Evolutionary conservation across 179 eudicot species (phyloP).

Genomic region (Gypsophila paniculata): DNA sequence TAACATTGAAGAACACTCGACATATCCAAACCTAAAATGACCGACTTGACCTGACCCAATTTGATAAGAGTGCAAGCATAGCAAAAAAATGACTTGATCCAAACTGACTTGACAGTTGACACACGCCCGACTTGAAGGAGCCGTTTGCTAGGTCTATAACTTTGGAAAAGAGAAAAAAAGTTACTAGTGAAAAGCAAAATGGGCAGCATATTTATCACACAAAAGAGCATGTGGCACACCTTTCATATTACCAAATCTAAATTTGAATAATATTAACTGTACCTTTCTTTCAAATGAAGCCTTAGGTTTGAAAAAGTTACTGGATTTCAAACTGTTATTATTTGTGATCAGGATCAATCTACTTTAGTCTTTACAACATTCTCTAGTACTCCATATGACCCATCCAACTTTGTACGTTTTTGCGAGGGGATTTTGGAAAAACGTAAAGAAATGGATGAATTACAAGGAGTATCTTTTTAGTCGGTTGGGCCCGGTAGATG

Average conservation of each 20-base stretch:
- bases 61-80: no score
- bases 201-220: conserved; percentile 20
- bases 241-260: background rate
- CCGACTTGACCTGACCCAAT: no score
- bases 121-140: no score
- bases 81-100: no score
- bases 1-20: no score
- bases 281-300: conserved; percentile 32
- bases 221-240: conserved; percentile 18
- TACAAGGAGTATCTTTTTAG: background rate
- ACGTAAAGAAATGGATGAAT: no score
- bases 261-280: conserved; percentile 15
- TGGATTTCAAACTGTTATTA: conserved; percentile 19
- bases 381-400: background rate
- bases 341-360: conserved; percentile 20
- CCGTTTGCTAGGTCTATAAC: background rate
- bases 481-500: background rate
- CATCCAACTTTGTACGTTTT: no score
- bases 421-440: no score
- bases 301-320: conserved; percentile 18
- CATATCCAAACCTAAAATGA: no score
- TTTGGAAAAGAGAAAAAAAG: conserved; percentile 18
- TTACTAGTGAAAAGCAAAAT: conserved; percentile 21
- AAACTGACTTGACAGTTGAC: no score
- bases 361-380: conserved; percentile 24